phyloP scores from a whole-genome alignment of 202 grass and related monocot genomes.

The Carex sylvatica region DNA sequence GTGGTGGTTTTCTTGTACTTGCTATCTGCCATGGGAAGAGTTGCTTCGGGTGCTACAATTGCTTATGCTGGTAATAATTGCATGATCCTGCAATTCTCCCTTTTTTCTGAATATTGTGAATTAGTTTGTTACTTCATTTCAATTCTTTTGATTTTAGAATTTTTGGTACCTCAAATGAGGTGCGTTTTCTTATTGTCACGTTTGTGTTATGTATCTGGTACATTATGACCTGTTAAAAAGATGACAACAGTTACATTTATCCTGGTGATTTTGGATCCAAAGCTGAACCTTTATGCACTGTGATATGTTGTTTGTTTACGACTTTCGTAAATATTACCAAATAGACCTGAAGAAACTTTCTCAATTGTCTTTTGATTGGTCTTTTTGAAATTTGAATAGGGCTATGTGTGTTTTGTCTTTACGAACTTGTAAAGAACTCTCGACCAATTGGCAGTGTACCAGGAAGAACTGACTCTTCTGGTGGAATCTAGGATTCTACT shows the following conservation, averaged over 20 bases:
- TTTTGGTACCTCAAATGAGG: not conserved
- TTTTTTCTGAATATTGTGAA: not conserved
- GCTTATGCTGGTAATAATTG: conserved; percentile 69
- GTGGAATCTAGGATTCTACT: conserved; percentile 35
- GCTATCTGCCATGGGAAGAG: conserved; percentile 69
- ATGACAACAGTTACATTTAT: not conserved
- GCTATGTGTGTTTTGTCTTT: conserved; percentile 70
- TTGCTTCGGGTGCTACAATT: conserved; percentile 76
- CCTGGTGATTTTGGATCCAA: not conserved
- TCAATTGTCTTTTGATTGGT: not conserved
- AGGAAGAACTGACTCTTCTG: conserved; percentile 47
- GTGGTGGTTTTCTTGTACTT: conserved; percentile 71
- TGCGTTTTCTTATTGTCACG: not conserved
- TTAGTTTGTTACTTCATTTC: not conserved
- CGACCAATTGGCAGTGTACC: conserved; percentile 47
- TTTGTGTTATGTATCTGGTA: not conserved
- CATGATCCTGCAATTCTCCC: not conserved
- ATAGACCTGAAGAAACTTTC: not conserved
- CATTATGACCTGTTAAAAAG: not conserved
- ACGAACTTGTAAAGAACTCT: conserved; percentile 65
- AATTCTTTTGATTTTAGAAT: not conserved
- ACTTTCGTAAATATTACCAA: not conserved
- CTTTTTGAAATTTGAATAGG: conserved; percentile 33
- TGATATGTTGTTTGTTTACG: not conserved
- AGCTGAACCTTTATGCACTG: not conserved